Conservation (phyloP, 148 eudicot species). For the Heliosperma pusillum region DNA sequence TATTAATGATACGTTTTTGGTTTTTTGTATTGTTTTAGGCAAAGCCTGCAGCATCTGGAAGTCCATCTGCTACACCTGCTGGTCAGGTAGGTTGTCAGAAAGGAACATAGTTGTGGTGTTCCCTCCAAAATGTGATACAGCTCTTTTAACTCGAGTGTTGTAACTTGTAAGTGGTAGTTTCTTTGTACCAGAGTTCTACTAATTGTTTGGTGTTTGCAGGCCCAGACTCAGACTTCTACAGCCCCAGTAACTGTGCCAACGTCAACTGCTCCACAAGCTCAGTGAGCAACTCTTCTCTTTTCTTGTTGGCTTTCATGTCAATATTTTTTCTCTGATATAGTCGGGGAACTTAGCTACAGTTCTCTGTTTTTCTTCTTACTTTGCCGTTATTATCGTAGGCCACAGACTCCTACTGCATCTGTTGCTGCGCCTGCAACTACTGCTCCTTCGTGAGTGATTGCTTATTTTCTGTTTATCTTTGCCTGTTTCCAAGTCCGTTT, state of each 20-base stretch:
- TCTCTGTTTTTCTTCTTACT: background rate
- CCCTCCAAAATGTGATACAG: background rate
- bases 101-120: background rate
- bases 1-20: background rate
- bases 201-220: slow-evolving; percentile 29
- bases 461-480: background rate
- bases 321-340: background rate
- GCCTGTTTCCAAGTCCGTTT: background rate
- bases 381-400: slow-evolving; percentile 24
- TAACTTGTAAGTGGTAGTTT: background rate
- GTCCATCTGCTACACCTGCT: slow-evolving; percentile 48
- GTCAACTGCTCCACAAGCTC: slow-evolving; percentile 40
- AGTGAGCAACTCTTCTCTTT: slow-evolving; percentile 36
- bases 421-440: slow-evolving; percentile 26
- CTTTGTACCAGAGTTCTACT: background rate
- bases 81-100: slow-evolving; percentile 35
- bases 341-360: background rate
- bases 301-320: background rate
- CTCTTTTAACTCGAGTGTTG: background rate
- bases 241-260: slow-evolving; percentile 33
- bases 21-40: slow-evolving; percentile 34
- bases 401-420: slow-evolving; percentile 43
- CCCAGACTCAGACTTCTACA: slow-evolving; percentile 35
- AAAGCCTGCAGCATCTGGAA: slow-evolving; percentile 51
- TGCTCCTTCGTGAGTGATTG: slow-evolving; percentile 48